phyloP scores from a whole-genome alignment of 805 yeast genomes.

The Metschnikowia kofuensis region DNA sequence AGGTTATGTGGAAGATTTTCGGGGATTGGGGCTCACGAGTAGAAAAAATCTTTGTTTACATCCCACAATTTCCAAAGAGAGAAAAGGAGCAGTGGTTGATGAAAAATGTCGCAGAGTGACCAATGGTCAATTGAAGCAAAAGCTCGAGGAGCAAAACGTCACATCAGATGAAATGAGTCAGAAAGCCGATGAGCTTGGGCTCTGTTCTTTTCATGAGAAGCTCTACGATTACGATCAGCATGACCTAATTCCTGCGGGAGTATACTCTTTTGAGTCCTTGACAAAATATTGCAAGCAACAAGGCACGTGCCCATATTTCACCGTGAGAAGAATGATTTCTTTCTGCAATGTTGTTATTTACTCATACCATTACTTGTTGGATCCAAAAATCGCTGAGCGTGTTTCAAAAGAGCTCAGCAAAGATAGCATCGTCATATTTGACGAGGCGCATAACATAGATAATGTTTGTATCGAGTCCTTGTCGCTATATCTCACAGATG shows the following conservation, averaged over 20 bases:
- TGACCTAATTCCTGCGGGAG: constrained; percentile 87
- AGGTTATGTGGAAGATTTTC: constrained; percentile 84
- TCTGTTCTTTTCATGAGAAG: constrained; percentile 91
- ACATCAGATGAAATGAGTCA: constrained; percentile 50
- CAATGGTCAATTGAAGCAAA: constrained; percentile 78
- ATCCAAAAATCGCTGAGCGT: constrained; percentile 95
- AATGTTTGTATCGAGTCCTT: constrained; percentile 97
- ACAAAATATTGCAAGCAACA: constrained; percentile 71
- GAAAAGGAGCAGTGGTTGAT: constrained; percentile 90
- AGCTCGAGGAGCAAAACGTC: constrained; percentile 46
- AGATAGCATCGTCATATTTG: constrained; percentile 92
- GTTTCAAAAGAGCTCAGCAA: constrained; percentile 90
- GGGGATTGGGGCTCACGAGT: constrained; percentile 91
- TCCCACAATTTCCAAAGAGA: constrained; percentile 81
- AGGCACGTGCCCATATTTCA: constrained; percentile 93
- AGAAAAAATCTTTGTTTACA: constrained; percentile 93
- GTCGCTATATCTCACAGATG: constrained; percentile 89
- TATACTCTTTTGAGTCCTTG: constrained; percentile 86
- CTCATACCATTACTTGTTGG: constrained; percentile 92
- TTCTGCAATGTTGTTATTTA: constrained; percentile 91
- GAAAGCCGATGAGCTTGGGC: constrained; percentile 29
- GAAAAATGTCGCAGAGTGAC: constrained; percentile 95
- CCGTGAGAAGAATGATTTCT: constrained; percentile 96
- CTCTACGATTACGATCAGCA: constrained; percentile 83
- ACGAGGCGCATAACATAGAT: constrained; percentile 98